Conservation (phyloP, 768 basidiomycete genomes). For the Kwoniella botswanensis region DNA sequence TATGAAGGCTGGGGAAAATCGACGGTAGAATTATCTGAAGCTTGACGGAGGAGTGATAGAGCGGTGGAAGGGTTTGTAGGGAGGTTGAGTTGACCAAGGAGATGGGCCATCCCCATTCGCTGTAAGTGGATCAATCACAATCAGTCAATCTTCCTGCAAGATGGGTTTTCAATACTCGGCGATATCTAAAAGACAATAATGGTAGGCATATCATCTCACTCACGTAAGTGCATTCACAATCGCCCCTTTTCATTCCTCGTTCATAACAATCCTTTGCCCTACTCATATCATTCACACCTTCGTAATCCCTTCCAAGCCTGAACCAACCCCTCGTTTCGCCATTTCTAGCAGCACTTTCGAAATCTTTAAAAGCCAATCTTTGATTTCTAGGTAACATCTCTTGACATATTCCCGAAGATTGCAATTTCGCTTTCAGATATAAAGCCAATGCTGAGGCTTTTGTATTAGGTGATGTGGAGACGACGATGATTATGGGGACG, state of each 20-base stretch:
- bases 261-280: slow-evolving; percentile 87
- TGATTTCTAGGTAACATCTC: slow-evolving; percentile 70
- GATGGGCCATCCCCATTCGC: slow-evolving; percentile 91
- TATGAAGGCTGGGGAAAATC: slow-evolving; percentile 81
- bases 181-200: too few relatives aligned
- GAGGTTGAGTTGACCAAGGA: slow-evolving; percentile 83
- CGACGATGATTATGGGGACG: slow-evolving; percentile 63
- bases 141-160: too few relatives aligned
- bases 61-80: slow-evolving; percentile 65
- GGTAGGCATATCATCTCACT: slow-evolving; percentile 41
- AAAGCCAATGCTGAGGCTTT: slow-evolving; percentile 71
- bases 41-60: slow-evolving; percentile 73
- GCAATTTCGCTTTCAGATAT: slow-evolving; percentile 76
- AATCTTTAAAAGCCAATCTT: slow-evolving; percentile 83
- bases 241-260: slow-evolving; percentile 73
- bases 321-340: slow-evolving; percentile 89
- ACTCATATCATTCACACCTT: slow-evolving; percentile 72
- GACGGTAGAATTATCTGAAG: slow-evolving; percentile 74
- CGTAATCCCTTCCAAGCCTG: slow-evolving; percentile 86
- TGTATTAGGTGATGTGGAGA: slow-evolving; percentile 53
- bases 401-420: slow-evolving; percentile 66
- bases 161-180: too few relatives aligned
- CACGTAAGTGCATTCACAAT: slow-evolving; percentile 82
- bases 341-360: slow-evolving; percentile 77
- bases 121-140: slow-evolving; percentile 49